Base-by-base conservation (phyloP, 2,329 filamentous ascomycete species). In the Ascocoryne sarcoides region DNA sequence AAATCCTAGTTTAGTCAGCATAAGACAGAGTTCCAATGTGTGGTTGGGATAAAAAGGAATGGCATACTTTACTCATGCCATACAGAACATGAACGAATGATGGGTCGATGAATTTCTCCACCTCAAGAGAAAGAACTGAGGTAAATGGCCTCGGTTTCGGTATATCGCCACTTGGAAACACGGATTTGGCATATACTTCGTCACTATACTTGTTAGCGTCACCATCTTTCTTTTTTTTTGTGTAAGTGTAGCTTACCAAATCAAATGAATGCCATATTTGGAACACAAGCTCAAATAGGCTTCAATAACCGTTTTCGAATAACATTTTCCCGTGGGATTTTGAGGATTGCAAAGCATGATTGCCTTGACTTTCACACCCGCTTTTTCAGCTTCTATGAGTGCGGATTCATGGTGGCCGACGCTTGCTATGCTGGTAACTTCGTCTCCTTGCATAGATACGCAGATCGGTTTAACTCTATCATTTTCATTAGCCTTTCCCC, bases 171-270 rank as follows among this genome's bases (percentile, higher is more conserved):
- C 57, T 65, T n/a, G 60, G 47, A 48, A 60, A 71, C 0, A 64
- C 53, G 0, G 65, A 66, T 10, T 65, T 49, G 2, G 67, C 69
- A 47, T 71, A 72, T 29, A 72, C 65, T 46, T 73, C 69, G 46
- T 71, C 69, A 39, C 60, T 43, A 7, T 34, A 12, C 10, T 5
- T 21, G 4, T 16, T 26, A 26, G 23, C n/a, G n/a, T n/a, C n/a
- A n/a, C n/a, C n/a, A n/a, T n/a, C n/a, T n/a, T n/a, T n/a, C n/a
- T n/a, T n/a, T n/a, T n/a, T n/a, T n/a, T n/a, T n/a, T n/a, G n/a
- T n/a, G n/a, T n/a, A n/a, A n/a, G n/a, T n/a, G n/a, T n/a, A 26
- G 12, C 26, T 3, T 28, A 42, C 40, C 40, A 63, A 46, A 71
- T 62, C 18, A 71, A 48, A 44, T 71, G 67, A 14, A 71, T 57